Base-by-base conservation (phyloP, 2,329 filamentous ascomycete species). In the Fusarium begoniae region DNA sequence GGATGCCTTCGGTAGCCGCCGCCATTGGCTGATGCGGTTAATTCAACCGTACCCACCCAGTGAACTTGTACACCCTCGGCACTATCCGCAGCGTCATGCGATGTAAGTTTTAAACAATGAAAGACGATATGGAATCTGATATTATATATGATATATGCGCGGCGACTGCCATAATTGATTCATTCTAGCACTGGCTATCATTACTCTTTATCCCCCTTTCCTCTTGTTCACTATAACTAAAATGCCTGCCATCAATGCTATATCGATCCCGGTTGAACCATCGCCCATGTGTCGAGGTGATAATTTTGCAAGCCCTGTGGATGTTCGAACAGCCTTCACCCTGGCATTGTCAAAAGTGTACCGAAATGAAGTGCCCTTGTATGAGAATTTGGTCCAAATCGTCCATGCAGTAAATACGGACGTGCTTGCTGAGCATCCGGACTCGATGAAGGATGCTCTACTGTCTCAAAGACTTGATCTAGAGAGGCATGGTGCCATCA, bases 401-500 rank as follows among this genome's bases (percentile, higher is more conserved):
- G 81, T 82, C 8, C 63, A 66, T 5, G 48, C 48, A 3, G 73
- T 80, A 43, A 79, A 80, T 51, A 32, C 44, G 26, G 44, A 69
- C 7, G 41, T 56, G 14, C 17, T 43, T 13, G 26, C 56, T 20
- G 13, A 40, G 35, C 35, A 41, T 35, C 40, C 41, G 13, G 30
- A 44, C 11, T 14, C 22, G 3, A 8, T n/a, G 32, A 22, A 22
- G 11, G 30, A 57, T 2, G 10, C 8, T 17, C 14, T 50, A 0
- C 20, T 50, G 20, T 50, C 28, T 32, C 47, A 50, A 5, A 30
- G 47, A 30, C 26, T 50, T 22, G 28, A 50, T 10, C 30, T 50
- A 1, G 79, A 80, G 45, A 66, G 82, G 24, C 86, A 88, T 51
- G 86, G 86, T 2, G 86, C 86, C 10, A 86, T 88, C 40, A 81